Evolutionary conservation across 106 monocot genomes (phyloP), one percentile per base, ranked within the genome.

Genomic region (Iris macrosiphon): DNA sequence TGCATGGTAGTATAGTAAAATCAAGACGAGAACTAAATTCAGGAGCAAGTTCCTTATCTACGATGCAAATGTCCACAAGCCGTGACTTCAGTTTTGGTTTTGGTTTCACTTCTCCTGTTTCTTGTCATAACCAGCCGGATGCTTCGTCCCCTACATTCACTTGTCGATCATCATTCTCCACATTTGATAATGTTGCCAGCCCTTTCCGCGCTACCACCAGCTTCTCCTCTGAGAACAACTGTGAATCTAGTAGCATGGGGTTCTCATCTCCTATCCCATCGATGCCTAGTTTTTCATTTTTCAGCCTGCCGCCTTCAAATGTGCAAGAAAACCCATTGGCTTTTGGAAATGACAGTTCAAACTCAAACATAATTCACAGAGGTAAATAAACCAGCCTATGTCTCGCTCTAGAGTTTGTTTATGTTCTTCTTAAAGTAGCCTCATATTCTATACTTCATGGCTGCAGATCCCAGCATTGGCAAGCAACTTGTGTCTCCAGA

Each of bases 151-250:
- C 79, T 23, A 41, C 63, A 45, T 81, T 82, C 32, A 73, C 78
- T 35, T 89, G 78, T 63, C 66, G 75, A 40, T 78, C 88, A 59
- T 80, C 85, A 12, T 88, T 82, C 38, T 94, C 84, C n/a, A 59
- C 81, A 11, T 78, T 77, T 32, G 27, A 67, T 43, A 46, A 32
- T 6, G 52, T 68, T 21, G 32, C 19, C 6, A 55, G 49, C 9
- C 63, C 84, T 35, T 34, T 39, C 19, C 55, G 50, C 9, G 38
- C 55, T 24, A 23, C 55, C 10, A 45, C 20, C 24, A 73, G 68
- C 21, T 88, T 88, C 74, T 93, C 93, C 17, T 93, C 88, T 35
- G 46, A 56, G 19, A 83, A 71, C 8, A 42, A n/a, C 27, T 60
- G 37, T 37, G 69, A 75, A 0, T 64, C 71, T 9, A 49, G 7